Evolutionary conservation across 2,329 filamentous ascomycete genomes (phyloP).

Genomic region (Neoscytalidium dimidiatum): DNA sequence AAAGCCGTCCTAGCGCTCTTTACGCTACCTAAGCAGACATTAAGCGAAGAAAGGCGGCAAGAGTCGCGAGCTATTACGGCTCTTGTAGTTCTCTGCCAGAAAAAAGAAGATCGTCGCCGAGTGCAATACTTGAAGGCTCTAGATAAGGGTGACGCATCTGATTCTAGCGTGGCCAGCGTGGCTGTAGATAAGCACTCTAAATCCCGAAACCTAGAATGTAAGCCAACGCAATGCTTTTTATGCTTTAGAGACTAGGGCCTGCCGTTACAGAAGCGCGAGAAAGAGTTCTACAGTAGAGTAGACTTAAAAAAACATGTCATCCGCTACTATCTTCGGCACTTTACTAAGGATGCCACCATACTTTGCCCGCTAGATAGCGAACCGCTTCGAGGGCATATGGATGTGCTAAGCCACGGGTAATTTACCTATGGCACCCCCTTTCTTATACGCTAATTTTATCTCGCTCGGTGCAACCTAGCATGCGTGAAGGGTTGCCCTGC

Average conservation of each 20-base stretch:
- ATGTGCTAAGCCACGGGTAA: background rate
- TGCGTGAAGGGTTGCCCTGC: too few relatives aligned
- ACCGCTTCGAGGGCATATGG: background rate
- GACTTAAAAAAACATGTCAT: slow-evolving; percentile 8
- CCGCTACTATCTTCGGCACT: background rate
- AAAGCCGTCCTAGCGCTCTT: background rate
- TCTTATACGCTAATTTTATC: background rate
- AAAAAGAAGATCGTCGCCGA: background rate
- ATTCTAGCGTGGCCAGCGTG: too few relatives aligned
- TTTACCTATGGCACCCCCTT: background rate
- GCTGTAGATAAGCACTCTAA: background rate
- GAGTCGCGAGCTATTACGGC: background rate
- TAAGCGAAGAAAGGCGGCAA: background rate
- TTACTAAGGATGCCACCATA: background rate
- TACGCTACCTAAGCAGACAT: background rate
- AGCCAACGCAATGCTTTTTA: slow-evolving; percentile 9
- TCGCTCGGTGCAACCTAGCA: background rate
- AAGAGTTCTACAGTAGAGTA: too few relatives aligned
- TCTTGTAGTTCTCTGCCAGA: background rate
- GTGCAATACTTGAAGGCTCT: too few relatives aligned
- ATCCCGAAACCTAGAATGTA: background rate
- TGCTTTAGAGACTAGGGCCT: background rate
- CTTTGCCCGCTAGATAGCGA: background rate
- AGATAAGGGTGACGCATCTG: too few relatives aligned
- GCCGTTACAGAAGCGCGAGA: too few relatives aligned